Percentiles rank a stretch among this genome's conserved stretches.
Evolutionary conservation across 805 yeast genomes (phyloP).

Genomic region (Sugiyamaella lignohabitans): DNA sequence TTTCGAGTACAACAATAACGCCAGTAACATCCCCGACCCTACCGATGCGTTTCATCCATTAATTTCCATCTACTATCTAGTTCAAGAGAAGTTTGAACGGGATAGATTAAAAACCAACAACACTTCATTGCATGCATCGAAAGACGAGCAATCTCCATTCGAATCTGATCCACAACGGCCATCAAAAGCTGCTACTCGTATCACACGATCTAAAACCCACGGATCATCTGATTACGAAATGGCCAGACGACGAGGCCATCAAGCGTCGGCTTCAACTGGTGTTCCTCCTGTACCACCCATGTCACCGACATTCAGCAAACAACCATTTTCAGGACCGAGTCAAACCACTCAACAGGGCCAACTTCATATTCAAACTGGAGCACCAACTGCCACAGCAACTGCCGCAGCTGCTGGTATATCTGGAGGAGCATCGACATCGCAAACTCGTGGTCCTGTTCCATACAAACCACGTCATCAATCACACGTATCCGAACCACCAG

Average conservation of each 20-base stretch:
- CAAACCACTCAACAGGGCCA: background rate
- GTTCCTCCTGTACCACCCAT: slow-evolving; percentile 3
- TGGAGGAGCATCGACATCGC: no score
- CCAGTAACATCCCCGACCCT: slow-evolving; percentile 56
- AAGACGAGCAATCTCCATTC: slow-evolving; percentile 1
- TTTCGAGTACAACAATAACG: background rate
- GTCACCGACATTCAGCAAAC: slow-evolving; percentile 2
- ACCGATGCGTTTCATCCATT: slow-evolving; percentile 84
- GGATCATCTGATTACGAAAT: slow-evolving; percentile 10
- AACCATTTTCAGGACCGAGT: background rate
- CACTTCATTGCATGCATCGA: background rate
- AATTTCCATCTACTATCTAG: slow-evolving; percentile 77
- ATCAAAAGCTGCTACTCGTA: slow-evolving; percentile 3
- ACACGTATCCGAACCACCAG: slow-evolving; percentile 15
- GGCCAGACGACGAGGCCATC: background rate
- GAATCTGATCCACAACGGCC: slow-evolving; percentile 6
- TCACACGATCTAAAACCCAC: slow-evolving; percentile 16
- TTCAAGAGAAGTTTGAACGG: slow-evolving; percentile 74
- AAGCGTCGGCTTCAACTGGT: background rate
- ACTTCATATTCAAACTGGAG: no score
- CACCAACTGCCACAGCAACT: no score
- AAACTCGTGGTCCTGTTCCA: background rate
- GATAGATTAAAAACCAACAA: background rate
- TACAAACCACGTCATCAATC: slow-evolving; percentile 10
- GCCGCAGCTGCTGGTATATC: no score